phyloP scores from a whole-genome alignment of 805 yeast genomes.

The Metschnikowia similis region DNA sequence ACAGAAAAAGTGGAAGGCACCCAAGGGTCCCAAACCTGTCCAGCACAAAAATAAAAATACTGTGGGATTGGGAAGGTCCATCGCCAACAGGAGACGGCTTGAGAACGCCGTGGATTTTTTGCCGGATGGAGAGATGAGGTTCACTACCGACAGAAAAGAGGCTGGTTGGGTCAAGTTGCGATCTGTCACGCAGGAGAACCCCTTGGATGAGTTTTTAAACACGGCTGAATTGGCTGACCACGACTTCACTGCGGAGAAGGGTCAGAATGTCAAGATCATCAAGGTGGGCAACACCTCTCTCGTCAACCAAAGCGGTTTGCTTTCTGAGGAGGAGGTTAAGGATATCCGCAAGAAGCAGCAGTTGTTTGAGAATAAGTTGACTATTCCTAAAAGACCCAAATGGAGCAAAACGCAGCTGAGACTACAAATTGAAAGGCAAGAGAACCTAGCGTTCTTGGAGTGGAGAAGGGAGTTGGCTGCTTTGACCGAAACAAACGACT shows the following conservation, averaged over 20 bases:
- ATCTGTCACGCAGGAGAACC: slow-evolving; percentile 91
- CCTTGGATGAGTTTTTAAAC: slow-evolving; percentile 88
- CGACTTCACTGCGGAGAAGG: slow-evolving; percentile 90
- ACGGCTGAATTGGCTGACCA: slow-evolving; percentile 96
- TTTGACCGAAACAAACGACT: slow-evolving; percentile 78
- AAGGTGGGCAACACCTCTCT: slow-evolving; percentile 55
- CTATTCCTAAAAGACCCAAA: slow-evolving; percentile 87
- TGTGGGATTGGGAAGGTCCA: slow-evolving; percentile 81
- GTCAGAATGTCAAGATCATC: slow-evolving; percentile 78
- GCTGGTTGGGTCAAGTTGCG: slow-evolving; percentile 86
- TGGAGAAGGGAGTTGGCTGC: slow-evolving; percentile 92
- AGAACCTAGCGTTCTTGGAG: slow-evolving; percentile 82
- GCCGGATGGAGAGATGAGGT: slow-evolving; percentile 86
- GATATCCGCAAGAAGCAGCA: slow-evolving; percentile 58
- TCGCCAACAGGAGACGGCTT: slow-evolving; percentile 65
- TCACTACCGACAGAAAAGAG: slow-evolving; percentile 80
- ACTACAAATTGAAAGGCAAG: slow-evolving; percentile 76
- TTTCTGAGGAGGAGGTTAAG: slow-evolving; percentile 63
- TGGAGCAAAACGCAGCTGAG: slow-evolving; percentile 77
- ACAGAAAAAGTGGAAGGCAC: slow-evolving; percentile 75
- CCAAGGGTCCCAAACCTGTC: slow-evolving; percentile 89
- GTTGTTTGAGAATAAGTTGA: slow-evolving; percentile 64
- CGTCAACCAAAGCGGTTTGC: slow-evolving; percentile 41
- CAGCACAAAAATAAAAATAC: slow-evolving; percentile 78
- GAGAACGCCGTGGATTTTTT: slow-evolving; percentile 67